Conservation (phyloP, 1,284 basidiomycete species). For the Calocybe gambosa region DNA sequence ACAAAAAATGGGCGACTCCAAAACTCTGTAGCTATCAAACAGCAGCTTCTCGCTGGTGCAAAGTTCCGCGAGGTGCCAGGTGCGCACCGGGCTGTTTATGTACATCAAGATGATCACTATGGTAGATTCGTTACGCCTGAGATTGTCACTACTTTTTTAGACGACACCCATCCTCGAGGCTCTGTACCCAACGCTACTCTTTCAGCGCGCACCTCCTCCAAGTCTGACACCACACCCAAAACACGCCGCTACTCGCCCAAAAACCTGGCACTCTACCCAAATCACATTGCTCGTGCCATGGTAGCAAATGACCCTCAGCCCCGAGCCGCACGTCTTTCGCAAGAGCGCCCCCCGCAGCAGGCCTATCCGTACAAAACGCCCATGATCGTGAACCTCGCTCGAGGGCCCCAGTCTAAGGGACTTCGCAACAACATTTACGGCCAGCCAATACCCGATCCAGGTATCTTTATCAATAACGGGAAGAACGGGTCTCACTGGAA, state of each 20-base stretch:
- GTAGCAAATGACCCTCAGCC: neutral
- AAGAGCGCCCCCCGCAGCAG: neutral
- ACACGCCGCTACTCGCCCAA: neutral
- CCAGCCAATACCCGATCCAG: neutral
- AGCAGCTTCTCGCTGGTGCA: neutral
- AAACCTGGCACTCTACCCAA: neutral
- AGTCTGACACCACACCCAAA: neutral
- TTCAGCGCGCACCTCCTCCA: neutral
- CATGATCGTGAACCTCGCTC: neutral
- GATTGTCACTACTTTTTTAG: neutral
- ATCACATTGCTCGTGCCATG: neutral
- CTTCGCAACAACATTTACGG: neutral
- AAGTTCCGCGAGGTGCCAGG: neutral
- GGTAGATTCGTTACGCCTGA: neutral
- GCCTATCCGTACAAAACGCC: neutral
- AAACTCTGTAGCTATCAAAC: neutral
- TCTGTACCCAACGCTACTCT: neutral
- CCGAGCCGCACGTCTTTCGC: no score
- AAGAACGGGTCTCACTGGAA: neutral
- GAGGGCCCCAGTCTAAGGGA: no score
- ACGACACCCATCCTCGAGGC: neutral
- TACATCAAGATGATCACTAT: neutral
- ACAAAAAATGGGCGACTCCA: neutral
- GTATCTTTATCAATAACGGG: neutral
- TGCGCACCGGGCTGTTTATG: neutral